Evolutionary conservation across 345 rosid genomes (phyloP).

Genomic region (Gossypium stocksii): DNA sequence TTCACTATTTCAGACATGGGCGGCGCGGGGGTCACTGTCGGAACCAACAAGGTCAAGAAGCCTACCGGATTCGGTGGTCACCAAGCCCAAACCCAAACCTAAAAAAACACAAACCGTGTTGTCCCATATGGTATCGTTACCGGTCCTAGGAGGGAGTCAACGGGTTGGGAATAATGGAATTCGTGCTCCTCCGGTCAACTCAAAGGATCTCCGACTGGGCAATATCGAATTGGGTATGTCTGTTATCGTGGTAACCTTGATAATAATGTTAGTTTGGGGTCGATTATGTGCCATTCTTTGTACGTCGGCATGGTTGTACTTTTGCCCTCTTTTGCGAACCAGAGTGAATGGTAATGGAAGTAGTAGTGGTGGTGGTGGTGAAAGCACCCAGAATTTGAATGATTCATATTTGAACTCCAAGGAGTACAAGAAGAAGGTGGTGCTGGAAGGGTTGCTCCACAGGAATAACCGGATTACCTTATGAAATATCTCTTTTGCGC

Average conservation of each 20-base stretch:
- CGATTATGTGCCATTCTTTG: constrained; percentile 60
- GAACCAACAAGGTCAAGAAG: constrained; percentile 20
- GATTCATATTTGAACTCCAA: constrained; percentile 37
- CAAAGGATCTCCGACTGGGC: background rate
- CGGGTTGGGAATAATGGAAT: background rate
- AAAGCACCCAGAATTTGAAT: constrained; percentile 8
- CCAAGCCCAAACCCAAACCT: constrained; percentile 24
- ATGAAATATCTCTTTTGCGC: background rate
- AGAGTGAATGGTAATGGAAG: background rate
- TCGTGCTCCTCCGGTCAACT: background rate
- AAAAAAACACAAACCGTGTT: background rate
- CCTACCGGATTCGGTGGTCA: constrained; percentile 22
- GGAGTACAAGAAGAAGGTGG: constrained; percentile 56
- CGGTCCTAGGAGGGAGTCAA: background rate
- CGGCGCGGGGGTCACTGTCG: background rate
- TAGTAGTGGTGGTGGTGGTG: background rate
- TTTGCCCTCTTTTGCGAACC: constrained; percentile 37
- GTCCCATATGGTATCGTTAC: constrained; percentile 14
- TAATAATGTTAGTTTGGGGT: constrained; percentile 55
- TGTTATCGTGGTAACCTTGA: constrained; percentile 44
- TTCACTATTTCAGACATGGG: constrained; percentile 26
- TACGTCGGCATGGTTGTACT: constrained; percentile 57
- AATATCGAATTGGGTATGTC: constrained; percentile 36
- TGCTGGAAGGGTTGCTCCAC: constrained; percentile 66
- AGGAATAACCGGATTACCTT: constrained; percentile 39